A percentile compares a stretch with the other conserved stretches of the same genome.
phyloP scores from a whole-genome alignment of 768 basidiomycete genomes.

The Lentinula guzmanii region DNA sequence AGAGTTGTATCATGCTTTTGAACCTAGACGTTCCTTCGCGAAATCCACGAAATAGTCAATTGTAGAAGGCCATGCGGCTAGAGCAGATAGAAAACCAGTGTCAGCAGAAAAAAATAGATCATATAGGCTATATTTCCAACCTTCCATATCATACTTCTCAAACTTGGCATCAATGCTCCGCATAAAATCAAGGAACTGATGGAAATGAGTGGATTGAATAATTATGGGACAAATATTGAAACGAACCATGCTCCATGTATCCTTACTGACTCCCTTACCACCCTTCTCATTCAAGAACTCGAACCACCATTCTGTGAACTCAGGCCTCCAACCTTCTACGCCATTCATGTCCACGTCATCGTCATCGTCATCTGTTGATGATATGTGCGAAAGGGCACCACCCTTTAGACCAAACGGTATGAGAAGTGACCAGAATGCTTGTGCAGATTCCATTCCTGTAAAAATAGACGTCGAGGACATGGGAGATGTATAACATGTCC shows the following conservation, averaged over 20 bases:
- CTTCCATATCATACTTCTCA: slow-evolving; percentile 69
- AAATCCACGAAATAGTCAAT: slow-evolving; percentile 81
- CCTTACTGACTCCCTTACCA: slow-evolving; percentile 77
- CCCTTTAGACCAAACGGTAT: slow-evolving; percentile 65
- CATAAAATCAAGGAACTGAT: slow-evolving; percentile 74
- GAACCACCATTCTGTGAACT: slow-evolving; percentile 70
- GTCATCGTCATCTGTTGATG: slow-evolving; percentile 34
- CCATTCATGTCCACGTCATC: slow-evolving; percentile 36
- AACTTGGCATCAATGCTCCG: slow-evolving; percentile 71
- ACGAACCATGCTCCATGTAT: slow-evolving; percentile 83
- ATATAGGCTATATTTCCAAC: slow-evolving; percentile 28
- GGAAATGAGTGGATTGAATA: neutral
- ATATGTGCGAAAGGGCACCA: slow-evolving; percentile 50
- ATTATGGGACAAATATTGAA: neutral
- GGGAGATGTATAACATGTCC: neutral
- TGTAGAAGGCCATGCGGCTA: slow-evolving; percentile 83
- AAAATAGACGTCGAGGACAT: neutral
- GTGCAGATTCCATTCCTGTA: slow-evolving; percentile 62
- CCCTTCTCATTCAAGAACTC: slow-evolving; percentile 65
- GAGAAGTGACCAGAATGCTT: slow-evolving; percentile 74
- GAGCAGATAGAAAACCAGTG: slow-evolving; percentile 3
- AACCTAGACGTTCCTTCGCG: slow-evolving; percentile 37
- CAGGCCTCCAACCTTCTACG: slow-evolving; percentile 53
- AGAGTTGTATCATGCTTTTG: slow-evolving; percentile 3
- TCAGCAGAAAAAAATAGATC: neutral